Base-by-base conservation (phyloP, 352 stramenopile genomes). In the Phytophthora macrochlamydospora region DNA sequence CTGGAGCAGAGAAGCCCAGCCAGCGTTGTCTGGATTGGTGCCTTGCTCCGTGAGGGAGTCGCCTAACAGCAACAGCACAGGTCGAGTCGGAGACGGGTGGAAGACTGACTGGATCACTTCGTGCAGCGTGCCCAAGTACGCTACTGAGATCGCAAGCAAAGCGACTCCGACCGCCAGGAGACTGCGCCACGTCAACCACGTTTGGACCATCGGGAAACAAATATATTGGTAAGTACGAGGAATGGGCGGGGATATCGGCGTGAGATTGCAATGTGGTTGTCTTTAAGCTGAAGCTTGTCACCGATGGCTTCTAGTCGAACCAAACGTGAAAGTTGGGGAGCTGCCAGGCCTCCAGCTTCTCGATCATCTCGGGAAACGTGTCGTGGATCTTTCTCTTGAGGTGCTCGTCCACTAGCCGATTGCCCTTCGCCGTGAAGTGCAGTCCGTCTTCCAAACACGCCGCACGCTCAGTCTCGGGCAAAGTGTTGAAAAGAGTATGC, bases 41-140 rank as follows among this genome's bases (percentile, higher is more conserved):
- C 75, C 81, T 30, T 73, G 60, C 63, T 91, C 65, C 35, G 84
- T 93, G 71, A 91, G 79, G 30, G 85, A 93, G 69, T 93, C 85
- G 13, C 85, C 85, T 13, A 81, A 35, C 7, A 90, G 71, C 13
- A 85, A 64, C 37, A 90, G 56, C 42, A 68, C 55, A 14, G 75
- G 77, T 1, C 75, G 75, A 44, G 42, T 56, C 46, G 13, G 37
- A 35, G 45, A n/a, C 7, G 30, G 30, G 18, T 38, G 32, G 24
- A 12, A 12, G 28, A 61, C 56, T 11, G 44, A 12, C 32, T 30
- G 56, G 9, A 67, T 18, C 13, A n/a, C 31, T 18, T 65, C 38
- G 12, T 62, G 43, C 65, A 59, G 65, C 13, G 53, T 42, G 6
- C 53, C 54, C 7, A 73, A 60, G n/a, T 62, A 62, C n/a, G 59